Conservation (phyloP, 2,329 filamentous ascomycete genomes). For the Ophiocordyceps sinensis region DNA sequence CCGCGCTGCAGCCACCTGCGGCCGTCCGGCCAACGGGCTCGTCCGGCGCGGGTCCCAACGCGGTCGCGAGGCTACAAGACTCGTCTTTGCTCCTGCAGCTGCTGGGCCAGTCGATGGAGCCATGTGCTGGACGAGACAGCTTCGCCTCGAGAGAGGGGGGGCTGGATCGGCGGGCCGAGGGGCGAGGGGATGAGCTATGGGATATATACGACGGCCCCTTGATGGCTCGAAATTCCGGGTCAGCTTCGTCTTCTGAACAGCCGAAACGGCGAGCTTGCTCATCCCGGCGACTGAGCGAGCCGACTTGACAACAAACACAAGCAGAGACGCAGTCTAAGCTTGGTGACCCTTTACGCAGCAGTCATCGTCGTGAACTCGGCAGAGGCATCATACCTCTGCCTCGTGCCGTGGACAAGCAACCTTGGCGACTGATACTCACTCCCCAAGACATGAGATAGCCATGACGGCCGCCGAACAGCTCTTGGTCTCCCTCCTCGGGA, state of each 20-base stretch:
- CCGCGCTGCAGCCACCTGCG: neutral
- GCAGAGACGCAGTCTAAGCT: too few species aligned
- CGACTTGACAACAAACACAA: neutral
- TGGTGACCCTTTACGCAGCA: too few species aligned
- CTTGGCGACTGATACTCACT: neutral
- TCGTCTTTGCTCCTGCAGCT: neutral
- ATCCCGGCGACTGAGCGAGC: neutral
- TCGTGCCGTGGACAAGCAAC: too few species aligned
- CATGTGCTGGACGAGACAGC: neutral
- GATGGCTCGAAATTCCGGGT: neutral
- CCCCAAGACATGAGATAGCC: constrained; percentile 29
- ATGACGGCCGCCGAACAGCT: constrained; percentile 27
- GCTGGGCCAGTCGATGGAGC: neutral
- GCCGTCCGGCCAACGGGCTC: constrained; percentile 3
- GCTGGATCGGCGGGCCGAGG: neutral
- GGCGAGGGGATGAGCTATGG: neutral
- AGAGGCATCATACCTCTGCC: too few species aligned
- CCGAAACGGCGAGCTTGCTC: neutral
- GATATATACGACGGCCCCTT: neutral
- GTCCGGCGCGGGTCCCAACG: constrained; percentile 6
- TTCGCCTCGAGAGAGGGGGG: neutral
- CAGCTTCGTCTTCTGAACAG: neutral
- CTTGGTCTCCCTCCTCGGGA: constrained; percentile 42
- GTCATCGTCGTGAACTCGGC: neutral
- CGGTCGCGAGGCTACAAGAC: constrained; percentile 5